These are phyloP conservation scores for Cyberlindnera lachancei DNA, from an alignment of 805 yeast species.

Conservation along the genomic window DNA sequence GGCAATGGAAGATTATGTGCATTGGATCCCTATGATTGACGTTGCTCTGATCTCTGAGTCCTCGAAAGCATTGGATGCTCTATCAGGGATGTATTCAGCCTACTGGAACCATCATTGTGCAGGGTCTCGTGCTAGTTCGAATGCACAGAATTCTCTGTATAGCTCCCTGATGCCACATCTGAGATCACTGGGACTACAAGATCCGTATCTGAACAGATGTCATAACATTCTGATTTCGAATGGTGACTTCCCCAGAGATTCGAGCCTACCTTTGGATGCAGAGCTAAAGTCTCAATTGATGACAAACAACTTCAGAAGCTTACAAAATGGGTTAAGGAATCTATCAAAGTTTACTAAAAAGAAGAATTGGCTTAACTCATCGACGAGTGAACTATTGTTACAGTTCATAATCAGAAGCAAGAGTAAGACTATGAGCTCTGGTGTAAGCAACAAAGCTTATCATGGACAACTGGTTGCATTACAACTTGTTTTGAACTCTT, in stretches of 20 bases:
- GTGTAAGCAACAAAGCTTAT: too few relatives aligned
- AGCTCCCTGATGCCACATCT: constrained; percentile 7
- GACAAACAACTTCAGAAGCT: constrained; percentile 7
- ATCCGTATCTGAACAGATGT: constrained; percentile 11
- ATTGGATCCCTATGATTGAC: constrained; percentile 13
- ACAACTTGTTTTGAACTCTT: neutral
- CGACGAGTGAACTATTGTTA: constrained; percentile 9
- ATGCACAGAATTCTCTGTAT: constrained; percentile 3
- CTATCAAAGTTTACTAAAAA: constrained; percentile 2
- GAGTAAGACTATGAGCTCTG: too few relatives aligned
- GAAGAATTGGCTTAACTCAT: constrained; percentile 10
- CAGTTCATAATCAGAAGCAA: constrained; percentile 6
- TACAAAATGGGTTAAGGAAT: constrained; percentile 10
- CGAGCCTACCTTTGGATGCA: constrained; percentile 10
- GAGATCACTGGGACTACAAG: constrained; percentile 4
- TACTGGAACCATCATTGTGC: too few relatives aligned
- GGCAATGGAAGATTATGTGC: neutral
- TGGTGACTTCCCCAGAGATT: constrained; percentile 13
- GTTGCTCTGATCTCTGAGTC: constrained; percentile 7
- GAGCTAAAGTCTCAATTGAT: constrained; percentile 11
- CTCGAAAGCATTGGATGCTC: constrained; percentile 1
- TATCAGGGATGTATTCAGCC: constrained; percentile 12
- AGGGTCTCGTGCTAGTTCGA: neutral
- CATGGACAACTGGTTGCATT: neutral
- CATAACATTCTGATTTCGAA: constrained; percentile 8